Percentiles rank a stretch among this genome's conserved stretches.
These are phyloP conservation scores for Claviceps digitariae DNA, from an alignment of 2,329 filamentous ascomycete species.

Conservation along the genomic window DNA sequence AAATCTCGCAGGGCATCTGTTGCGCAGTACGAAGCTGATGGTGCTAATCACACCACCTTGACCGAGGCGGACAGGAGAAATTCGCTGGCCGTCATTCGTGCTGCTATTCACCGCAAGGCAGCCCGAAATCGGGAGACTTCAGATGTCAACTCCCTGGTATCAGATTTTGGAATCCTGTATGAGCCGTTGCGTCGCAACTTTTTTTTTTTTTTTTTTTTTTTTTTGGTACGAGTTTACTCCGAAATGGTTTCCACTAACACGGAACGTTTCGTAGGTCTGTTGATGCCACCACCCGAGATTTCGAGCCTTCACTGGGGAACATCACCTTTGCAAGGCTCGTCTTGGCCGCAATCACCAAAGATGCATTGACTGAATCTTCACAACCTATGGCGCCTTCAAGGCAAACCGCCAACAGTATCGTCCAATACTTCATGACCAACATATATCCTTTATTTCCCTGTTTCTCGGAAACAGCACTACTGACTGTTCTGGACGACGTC, in stretches of 20 bases:
- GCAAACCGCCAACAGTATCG: slow-evolving; percentile 51
- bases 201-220: background rate
- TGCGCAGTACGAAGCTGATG: slow-evolving; percentile 47
- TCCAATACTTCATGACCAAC: slow-evolving; percentile 76
- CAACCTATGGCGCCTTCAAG: slow-evolving; percentile 56
- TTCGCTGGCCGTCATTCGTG: slow-evolving; percentile 47
- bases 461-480: slow-evolving; percentile 67
- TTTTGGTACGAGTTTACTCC: background rate
- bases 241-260: background rate
- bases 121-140: slow-evolving; percentile 59
- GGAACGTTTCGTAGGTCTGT: slow-evolving; percentile 49
- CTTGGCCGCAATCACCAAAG: slow-evolving; percentile 66
- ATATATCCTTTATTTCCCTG: slow-evolving; percentile 70
- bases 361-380: slow-evolving; percentile 50
- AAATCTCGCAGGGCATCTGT: slow-evolving; percentile 59
- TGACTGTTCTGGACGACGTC: slow-evolving; percentile 65
- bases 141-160: slow-evolving; percentile 83
- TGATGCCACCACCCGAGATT: slow-evolving; percentile 87
- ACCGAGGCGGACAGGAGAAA: slow-evolving; percentile 45
- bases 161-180: slow-evolving; percentile 83
- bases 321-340: slow-evolving; percentile 90
- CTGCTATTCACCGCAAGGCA: slow-evolving; percentile 51
- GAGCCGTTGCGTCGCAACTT: slow-evolving; percentile 14
- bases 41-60: slow-evolving; percentile 8
- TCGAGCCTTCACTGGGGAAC: slow-evolving; percentile 73